These are phyloP conservation scores for Hygrophorus russula DNA, from an alignment of 768 basidiomycete genomes.

Conservation along the genomic window DNA sequence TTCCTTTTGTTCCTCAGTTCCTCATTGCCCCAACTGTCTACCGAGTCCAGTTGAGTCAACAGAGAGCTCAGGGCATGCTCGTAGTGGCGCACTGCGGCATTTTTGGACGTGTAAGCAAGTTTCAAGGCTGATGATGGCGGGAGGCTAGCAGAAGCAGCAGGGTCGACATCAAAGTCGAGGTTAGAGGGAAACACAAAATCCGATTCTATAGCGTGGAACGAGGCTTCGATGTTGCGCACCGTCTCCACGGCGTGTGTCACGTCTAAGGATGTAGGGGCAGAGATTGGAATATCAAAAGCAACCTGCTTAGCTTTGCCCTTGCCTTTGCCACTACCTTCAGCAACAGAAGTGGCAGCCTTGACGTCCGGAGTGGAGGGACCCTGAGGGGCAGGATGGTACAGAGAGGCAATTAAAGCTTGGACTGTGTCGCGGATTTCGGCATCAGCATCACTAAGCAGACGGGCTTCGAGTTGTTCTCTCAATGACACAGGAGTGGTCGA, in stretches of 20 bases:
- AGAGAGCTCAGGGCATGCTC: conserved; percentile 49
- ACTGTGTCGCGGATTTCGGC: conserved; percentile 28
- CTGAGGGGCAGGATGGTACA: conserved; percentile 11
- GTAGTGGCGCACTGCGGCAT: conserved; percentile 51
- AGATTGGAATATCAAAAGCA: conserved; percentile 5
- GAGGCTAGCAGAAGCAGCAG: conserved; percentile 19
- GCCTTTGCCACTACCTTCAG: conserved; percentile 4
- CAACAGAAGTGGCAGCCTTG: neutral
- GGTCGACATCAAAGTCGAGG: conserved; percentile 29
- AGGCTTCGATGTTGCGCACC: conserved; percentile 29
- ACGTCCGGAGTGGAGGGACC: neutral
- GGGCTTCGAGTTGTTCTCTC: conserved; percentile 21
- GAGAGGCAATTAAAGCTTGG: conserved; percentile 27
- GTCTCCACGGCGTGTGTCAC: conserved; percentile 24
- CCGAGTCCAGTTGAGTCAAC: conserved; percentile 43
- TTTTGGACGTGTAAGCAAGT: conserved; percentile 46
- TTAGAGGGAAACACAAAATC: conserved; percentile 29
- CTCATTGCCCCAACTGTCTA: conserved; percentile 50
- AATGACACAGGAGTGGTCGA: conserved; percentile 8
- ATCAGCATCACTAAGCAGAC: conserved; percentile 18
- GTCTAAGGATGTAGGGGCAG: conserved; percentile 16
- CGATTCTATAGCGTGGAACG: conserved; percentile 23
- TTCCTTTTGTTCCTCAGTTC: conserved; percentile 40
- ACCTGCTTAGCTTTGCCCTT: conserved; percentile 30
- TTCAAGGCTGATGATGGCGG: conserved; percentile 16